A percentile compares a stretch with the other conserved stretches of the same genome.
Conservation (phyloP, 1,284 basidiomycete genomes). For the Melanopsichium pennsylvanicum region DNA sequence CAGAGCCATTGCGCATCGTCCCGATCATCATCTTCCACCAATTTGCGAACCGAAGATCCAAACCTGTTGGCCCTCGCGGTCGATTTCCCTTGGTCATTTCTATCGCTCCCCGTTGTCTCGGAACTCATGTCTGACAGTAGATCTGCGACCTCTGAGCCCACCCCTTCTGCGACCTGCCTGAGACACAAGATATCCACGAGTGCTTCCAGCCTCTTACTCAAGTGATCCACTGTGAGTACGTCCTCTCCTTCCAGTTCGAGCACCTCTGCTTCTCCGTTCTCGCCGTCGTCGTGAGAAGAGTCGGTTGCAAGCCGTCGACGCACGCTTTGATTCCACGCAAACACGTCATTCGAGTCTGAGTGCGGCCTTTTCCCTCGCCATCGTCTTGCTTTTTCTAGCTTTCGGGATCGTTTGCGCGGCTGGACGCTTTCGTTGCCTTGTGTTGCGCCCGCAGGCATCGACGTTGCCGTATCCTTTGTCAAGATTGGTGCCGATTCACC, state of each 20-base stretch:
- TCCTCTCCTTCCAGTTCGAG: slow-evolving; percentile 23
- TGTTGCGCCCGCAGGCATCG: background rate
- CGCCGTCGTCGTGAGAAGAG: slow-evolving; percentile 18
- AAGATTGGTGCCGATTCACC: background rate
- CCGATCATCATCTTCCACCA: slow-evolving; percentile 46
- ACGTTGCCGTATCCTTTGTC: background rate
- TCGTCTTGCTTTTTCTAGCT: slow-evolving; percentile 38
- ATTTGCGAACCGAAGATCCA: slow-evolving; percentile 38
- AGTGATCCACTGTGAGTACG: slow-evolving; percentile 31
- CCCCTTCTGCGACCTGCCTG: slow-evolving; percentile 27
- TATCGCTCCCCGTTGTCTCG: slow-evolving; percentile 4
- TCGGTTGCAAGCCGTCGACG: slow-evolving; percentile 16
- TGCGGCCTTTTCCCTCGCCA: slow-evolving; percentile 30
- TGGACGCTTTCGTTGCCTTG: slow-evolving; percentile 3
- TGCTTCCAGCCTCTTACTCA: slow-evolving; percentile 40
- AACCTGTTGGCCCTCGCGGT: slow-evolving; percentile 10
- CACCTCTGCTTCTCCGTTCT: slow-evolving; percentile 17
- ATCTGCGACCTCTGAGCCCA: slow-evolving; percentile 24
- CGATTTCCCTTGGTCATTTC: background rate
- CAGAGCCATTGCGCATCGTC: slow-evolving; percentile 63
- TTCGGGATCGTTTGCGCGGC: slow-evolving; percentile 26
- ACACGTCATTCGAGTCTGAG: slow-evolving; percentile 20
- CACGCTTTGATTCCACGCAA: slow-evolving; percentile 35
- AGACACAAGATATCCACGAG: slow-evolving; percentile 46
- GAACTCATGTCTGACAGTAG: slow-evolving; percentile 10